phyloP scores from a whole-genome alignment of 2,329 filamentous ascomycete species.

The Remersonia thermophila region DNA sequence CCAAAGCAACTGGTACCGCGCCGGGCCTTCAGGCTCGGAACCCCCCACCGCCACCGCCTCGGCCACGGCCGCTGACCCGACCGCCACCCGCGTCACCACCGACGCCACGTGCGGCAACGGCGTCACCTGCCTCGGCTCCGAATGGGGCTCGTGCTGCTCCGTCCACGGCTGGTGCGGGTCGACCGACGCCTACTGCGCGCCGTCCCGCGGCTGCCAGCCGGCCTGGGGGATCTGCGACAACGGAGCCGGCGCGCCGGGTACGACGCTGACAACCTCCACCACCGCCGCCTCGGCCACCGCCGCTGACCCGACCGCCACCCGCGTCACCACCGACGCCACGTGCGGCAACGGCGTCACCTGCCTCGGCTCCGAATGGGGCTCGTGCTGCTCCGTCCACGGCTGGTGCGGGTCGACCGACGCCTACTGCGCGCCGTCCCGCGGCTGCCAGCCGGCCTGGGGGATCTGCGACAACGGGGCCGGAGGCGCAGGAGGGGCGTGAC shows the following conservation, averaged over 20 bases:
- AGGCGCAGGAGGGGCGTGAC: no score
- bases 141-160: constrained; percentile 18
- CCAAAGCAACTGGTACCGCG: constrained; percentile 39
- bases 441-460: constrained; percentile 15
- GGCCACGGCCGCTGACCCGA: constrained; percentile 6
- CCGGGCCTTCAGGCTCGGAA: no score
- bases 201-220: constrained; percentile 14
- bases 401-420: constrained; percentile 14
- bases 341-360: constrained; percentile 18
- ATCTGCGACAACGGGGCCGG: constrained; percentile 9
- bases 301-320: constrained; percentile 6
- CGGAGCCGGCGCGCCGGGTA: constrained; percentile 1
- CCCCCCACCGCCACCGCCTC: constrained; percentile 4
- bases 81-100: constrained; percentile 8
- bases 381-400: constrained; percentile 16
- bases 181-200: constrained; percentile 10
- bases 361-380: constrained; percentile 16
- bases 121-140: constrained; percentile 15
- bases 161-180: constrained; percentile 7
- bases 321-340: constrained; percentile 15
- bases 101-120: constrained; percentile 19
- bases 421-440: constrained; percentile 12
- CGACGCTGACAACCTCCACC: background rate
- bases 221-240: constrained; percentile 11
- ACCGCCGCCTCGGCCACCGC: constrained; percentile 5